phyloP scores from a whole-genome alignment of 495 filamentous ascomycete genomes.

The Neurospora intermedia region DNA sequence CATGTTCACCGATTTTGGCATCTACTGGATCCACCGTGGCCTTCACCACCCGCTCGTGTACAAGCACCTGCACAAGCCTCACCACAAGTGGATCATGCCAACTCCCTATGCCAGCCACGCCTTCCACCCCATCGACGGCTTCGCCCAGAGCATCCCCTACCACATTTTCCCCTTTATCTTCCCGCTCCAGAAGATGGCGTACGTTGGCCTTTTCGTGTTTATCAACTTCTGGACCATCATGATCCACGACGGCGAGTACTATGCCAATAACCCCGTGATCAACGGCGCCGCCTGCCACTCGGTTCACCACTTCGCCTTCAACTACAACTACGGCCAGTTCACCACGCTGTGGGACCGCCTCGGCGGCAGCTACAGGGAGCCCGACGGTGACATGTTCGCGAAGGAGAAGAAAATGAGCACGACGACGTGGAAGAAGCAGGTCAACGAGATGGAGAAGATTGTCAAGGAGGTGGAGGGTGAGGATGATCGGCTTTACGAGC shows the following conservation, averaged over 20 bases:
- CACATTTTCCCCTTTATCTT: constrained; percentile 91
- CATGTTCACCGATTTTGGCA: constrained; percentile 81
- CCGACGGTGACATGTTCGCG: constrained; percentile 77
- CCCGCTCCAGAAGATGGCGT: constrained; percentile 84
- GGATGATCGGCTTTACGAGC: constrained; percentile 65
- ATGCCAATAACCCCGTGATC: constrained; percentile 75
- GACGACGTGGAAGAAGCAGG: constrained; percentile 70
- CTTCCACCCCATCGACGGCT: constrained; percentile 93
- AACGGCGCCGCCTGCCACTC: constrained; percentile 90
- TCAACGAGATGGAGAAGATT: constrained; percentile 76
- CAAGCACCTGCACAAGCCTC: constrained; percentile 86
- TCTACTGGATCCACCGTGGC: constrained; percentile 92
- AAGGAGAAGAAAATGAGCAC: constrained; percentile 82
- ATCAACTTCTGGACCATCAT: constrained; percentile 97
- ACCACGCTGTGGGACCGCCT: constrained; percentile 91
- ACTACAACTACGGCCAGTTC: constrained; percentile 97
- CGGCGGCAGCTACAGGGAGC: constrained; percentile 78
- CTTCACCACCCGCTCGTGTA: constrained; percentile 78
- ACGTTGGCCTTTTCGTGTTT: constrained; percentile 76
- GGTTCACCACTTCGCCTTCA: constrained; percentile 88
- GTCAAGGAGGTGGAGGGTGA: constrained; percentile 77
- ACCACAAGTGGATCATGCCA: constrained; percentile 99
- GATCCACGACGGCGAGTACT: constrained; percentile 96
- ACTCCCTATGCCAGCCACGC: constrained; percentile 87
- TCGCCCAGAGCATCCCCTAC: constrained; percentile 83